These are phyloP conservation scores for Arthrobotrys iridis DNA, from an alignment of 2,329 filamentous ascomycete species.

Conservation along the genomic window DNA sequence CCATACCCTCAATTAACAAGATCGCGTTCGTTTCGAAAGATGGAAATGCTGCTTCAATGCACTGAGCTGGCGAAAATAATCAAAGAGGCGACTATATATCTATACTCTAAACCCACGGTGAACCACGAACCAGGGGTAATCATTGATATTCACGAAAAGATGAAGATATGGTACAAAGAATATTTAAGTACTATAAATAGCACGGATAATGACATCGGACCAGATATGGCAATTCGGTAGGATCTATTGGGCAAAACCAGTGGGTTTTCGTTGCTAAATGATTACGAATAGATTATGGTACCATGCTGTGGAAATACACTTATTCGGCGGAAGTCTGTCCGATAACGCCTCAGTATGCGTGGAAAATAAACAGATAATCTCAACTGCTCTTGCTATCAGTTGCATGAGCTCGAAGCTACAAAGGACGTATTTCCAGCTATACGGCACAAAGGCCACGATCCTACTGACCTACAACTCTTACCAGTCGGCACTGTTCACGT, in stretches of 20 bases:
- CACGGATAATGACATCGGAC: constrained; percentile 16
- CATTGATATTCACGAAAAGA: constrained; percentile 23
- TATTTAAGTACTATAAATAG: constrained; percentile 16
- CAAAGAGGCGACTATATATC: constrained; percentile 15
- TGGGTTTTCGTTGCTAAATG: background rate
- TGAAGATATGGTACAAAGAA: constrained; percentile 19
- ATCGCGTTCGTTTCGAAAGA: constrained; percentile 16
- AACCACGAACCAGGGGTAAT: constrained; percentile 2
- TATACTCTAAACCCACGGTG: constrained; percentile 24
- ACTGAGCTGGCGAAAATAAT: constrained; percentile 27
- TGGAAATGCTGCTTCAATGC: constrained; percentile 19
- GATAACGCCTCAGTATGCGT: constrained; percentile 10
- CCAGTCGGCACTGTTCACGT: constrained; percentile 27
- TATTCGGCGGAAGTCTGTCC: constrained; percentile 37
- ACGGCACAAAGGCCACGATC: constrained; percentile 32
- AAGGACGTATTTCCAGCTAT: constrained; percentile 30
- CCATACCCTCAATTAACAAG: constrained; percentile 41
- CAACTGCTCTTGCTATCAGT: constrained; percentile 7
- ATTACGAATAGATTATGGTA: constrained; percentile 26
- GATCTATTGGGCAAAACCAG: background rate
- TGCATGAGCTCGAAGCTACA: constrained; percentile 17
- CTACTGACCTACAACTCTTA: constrained; percentile 35
- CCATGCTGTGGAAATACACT: constrained; percentile 35
- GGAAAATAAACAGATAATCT: constrained; percentile 41
- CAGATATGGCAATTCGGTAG: constrained; percentile 30